phyloP scores from a whole-genome alignment of 176 grass and related monocot genomes.

The Avena sativa region DNA sequence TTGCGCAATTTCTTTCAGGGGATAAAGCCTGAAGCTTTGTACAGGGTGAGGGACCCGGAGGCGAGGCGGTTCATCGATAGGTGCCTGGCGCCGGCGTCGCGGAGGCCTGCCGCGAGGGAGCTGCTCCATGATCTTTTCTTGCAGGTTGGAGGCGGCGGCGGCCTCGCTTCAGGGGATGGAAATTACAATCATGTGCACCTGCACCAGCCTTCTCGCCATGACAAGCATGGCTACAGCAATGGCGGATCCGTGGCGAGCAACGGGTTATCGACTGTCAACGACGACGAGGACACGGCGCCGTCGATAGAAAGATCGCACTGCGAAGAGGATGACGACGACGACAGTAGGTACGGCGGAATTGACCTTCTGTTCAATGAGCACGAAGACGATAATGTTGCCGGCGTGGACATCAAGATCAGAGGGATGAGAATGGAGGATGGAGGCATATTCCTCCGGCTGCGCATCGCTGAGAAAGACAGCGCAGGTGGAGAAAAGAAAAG shows the following conservation, averaged over 20 bases:
- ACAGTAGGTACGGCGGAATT: conserved; percentile 50
- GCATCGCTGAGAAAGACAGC: conserved; percentile 64
- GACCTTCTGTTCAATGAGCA: conserved; percentile 69
- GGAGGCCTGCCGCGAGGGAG: conserved; percentile 63
- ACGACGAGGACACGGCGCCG: not conserved
- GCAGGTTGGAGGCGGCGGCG: conserved; percentile 27
- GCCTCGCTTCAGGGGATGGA: not conserved
- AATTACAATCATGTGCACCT: conserved; percentile 43
- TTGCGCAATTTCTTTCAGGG: conserved; percentile 39
- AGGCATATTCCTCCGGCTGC: conserved; percentile 67
- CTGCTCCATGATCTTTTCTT: conserved; percentile 75
- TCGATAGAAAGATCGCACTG: conserved; percentile 37
- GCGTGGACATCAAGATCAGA: conserved; percentile 71
- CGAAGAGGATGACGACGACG: not conserved
- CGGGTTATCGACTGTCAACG: conserved; percentile 20
- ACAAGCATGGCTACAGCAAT: conserved; percentile 15
- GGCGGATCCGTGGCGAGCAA: conserved; percentile 37
- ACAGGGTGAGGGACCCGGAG: conserved; percentile 54
- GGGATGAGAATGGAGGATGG: conserved; percentile 71
- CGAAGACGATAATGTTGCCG: conserved; percentile 39
- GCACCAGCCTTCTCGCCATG: conserved; percentile 38
- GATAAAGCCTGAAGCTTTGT: conserved; percentile 69
- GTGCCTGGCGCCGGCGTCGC: conserved; percentile 56
- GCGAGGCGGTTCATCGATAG: conserved; percentile 68
- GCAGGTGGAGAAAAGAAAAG: conserved; percentile 24